Conservation (phyloP, 1,284 basidiomycete genomes). For the Exobasidium cylindrosporum region DNA sequence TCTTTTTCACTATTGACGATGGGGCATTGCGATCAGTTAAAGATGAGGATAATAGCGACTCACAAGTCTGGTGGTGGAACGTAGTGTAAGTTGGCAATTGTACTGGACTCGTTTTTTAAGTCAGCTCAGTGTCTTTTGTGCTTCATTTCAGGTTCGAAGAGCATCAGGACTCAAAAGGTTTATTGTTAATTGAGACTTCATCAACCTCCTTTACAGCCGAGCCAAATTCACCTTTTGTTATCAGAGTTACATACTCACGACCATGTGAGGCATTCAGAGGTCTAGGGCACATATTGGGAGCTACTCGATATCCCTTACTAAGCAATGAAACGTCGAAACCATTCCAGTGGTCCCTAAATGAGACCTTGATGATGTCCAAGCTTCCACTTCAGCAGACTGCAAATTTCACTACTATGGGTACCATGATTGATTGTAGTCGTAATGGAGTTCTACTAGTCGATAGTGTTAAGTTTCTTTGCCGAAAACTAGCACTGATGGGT, state of each 20-base stretch:
- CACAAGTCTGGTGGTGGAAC: constrained; percentile 15
- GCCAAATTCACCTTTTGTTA: constrained; percentile 6
- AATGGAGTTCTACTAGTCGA: constrained; percentile 55
- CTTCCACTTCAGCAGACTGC: constrained; percentile 13
- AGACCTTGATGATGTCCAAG: background rate
- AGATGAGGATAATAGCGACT: background rate
- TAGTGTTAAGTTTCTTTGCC: constrained; percentile 44
- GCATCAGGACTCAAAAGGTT: background rate
- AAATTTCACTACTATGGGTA: constrained; percentile 45
- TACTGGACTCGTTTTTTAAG: background rate
- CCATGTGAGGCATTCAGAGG: constrained; percentile 29
- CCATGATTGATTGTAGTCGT: constrained; percentile 57
- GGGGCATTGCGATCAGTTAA: background rate
- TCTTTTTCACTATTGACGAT: background rate
- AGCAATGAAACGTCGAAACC: background rate
- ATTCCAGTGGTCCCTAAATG: background rate
- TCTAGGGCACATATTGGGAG: constrained; percentile 34
- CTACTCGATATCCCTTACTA: constrained; percentile 5
- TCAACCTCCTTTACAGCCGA: constrained; percentile 6
- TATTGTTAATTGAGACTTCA: background rate
- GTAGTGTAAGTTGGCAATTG: background rate
- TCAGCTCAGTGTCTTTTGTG: background rate
- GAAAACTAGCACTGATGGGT: constrained; percentile 52
- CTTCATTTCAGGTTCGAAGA: background rate
- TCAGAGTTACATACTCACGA: constrained; percentile 18